Evolutionary conservation across 2,329 filamentous ascomycete species (phyloP), one percentile per base, ranked within the genome.

Genomic region (Leptosphaerulina australis): DNA sequence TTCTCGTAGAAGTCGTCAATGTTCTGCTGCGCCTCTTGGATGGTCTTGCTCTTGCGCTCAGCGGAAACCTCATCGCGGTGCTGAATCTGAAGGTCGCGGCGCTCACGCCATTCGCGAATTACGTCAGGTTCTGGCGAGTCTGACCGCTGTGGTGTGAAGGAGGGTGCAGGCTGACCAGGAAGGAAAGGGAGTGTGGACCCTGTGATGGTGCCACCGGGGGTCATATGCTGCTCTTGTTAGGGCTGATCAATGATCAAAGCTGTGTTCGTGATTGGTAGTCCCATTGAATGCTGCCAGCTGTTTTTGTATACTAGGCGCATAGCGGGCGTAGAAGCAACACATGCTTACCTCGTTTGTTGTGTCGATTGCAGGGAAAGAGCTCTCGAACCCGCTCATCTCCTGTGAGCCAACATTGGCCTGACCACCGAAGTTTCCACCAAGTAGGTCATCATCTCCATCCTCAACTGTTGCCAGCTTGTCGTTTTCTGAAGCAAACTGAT

Each of bases 1-100:
- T 96, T 97, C 71, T 97, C 92, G 81, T 99, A 99, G 78, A 97
- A 99, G 73, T 97, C 94, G 73, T 99, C 94, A 59, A 99, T 96
- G 74, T 95, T 94, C 72, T 92, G 84, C 70, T 91, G 91, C 9
- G 94, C 94, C 63, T 94, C 91, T 72, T 90, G 86, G 70, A 97
- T 79, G 1, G 91, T 97, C 72, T 93, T 87, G 56, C 85, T 83
- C 72, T 94, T 94, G 77, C 92, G 90, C 59, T 85, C 81, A 31
- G 86, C 84, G 45, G 93, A 93, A 60, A 93, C 85, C 74, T 96
- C 87, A 59, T 90, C 87, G 66, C 93, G 90, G 75, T 92, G 91
- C 64, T 87, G 81, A 60, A 95, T 88, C 69, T 87, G 85, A 29
- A 88, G 85, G 67, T 96, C 90, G 59, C 94, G 88, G 68, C 88